Base-by-base conservation (phyloP, 352 stramenopile genomes). In the Pythium phragmitis region DNA sequence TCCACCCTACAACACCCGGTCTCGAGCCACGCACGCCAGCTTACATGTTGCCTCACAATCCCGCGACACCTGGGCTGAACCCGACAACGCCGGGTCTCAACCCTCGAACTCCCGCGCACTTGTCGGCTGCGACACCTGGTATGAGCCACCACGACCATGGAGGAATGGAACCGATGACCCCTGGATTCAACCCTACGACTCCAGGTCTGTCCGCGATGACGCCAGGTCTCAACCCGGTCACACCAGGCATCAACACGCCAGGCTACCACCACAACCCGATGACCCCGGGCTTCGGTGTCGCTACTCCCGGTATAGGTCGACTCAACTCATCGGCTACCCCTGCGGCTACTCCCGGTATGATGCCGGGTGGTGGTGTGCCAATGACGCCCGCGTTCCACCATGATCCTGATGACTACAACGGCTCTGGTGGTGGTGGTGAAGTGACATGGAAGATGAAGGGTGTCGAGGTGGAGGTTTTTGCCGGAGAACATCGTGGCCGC, bases 401-500 rank as follows among this genome's bases (percentile, higher is more conserved):
- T 13, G 78, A 83, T 53, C 47, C 54, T 19, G 75, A 75, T 58
- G 83, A 91, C 41, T 67, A 68, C 42, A 71, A 70, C 33, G 73
- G 74, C 4, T 58, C 68, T 59, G 73, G 65, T 63, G 46, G 65
- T 33, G 77, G 48, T 37, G 80, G 80, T 54, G 85, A 96, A 68
- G 80, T 90, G 45, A 92, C 85, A 16, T 96, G 87, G 87, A 93
- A 91, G 75, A 94, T 88, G 76, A 93, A 90, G 72, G 82, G 85
- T 33, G 87, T 96, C 26, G 87, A 94, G 54, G 85, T 94, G 41
- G 81, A 93, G 50, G 84, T 94, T 28, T 67, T 85, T 11, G 60
- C 68, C 45, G 86, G 85, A 37, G 85, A 94, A 46, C 74, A 89
- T 61, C 76, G 72, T 37, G 77, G 80, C 43, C 89, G 77, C 37